Evolutionary conservation across 306 rosid species (phyloP).

Genomic region (Styphnolobium japonicum): DNA sequence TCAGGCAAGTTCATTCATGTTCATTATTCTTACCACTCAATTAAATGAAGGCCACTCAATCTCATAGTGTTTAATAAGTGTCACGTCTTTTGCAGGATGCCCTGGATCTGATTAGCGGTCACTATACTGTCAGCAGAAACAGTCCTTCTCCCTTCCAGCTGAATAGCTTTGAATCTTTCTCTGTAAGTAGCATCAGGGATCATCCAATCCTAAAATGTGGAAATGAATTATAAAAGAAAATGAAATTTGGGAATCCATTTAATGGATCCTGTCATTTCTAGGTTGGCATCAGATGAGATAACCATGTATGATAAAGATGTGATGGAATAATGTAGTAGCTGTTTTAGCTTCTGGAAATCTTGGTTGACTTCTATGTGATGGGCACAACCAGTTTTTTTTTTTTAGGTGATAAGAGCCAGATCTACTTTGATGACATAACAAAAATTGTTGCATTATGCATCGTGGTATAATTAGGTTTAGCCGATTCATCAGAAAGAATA

Average conservation of each 20-base stretch:
- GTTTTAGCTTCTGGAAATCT: too few relatives aligned
- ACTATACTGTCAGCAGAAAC: constrained; percentile 58
- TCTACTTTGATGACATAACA: too few relatives aligned
- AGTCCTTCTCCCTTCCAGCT: constrained; percentile 59
- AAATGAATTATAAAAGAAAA: background rate
- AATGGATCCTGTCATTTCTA: background rate
- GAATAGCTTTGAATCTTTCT: constrained; percentile 64
- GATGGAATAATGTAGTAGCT: background rate
- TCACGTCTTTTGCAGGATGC: constrained; percentile 70
- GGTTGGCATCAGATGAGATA: background rate
- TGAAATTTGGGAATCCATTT: background rate
- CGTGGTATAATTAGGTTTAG: too few relatives aligned
- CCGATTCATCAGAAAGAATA: background rate
- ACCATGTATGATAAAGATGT: background rate
- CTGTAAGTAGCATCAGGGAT: constrained; percentile 46
- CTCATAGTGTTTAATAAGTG: background rate
- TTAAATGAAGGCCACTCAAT: background rate
- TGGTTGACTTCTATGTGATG: background rate
- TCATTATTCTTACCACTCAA: background rate
- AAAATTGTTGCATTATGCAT: background rate
- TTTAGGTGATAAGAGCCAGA: too few relatives aligned
- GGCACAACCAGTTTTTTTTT: background rate
- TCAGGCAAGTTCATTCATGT: constrained; percentile 60
- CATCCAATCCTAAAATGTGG: background rate
- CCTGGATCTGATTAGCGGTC: constrained; percentile 83